Evolutionary conservation across 345 rosid genomes (phyloP).

Genomic region (Clausena lansium): DNA sequence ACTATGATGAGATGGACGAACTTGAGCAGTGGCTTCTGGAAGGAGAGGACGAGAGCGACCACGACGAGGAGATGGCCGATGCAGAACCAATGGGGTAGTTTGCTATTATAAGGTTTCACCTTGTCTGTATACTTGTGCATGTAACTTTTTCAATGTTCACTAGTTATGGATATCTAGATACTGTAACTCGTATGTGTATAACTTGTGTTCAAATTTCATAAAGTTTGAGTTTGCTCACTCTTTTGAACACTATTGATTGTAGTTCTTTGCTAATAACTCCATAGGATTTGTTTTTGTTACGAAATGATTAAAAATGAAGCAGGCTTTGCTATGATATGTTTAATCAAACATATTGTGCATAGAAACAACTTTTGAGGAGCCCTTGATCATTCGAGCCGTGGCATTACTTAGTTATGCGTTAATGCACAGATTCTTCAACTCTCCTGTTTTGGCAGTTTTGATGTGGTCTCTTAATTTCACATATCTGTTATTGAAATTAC

Average conservation of each 20-base stretch:
- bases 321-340: too few relatives aligned
- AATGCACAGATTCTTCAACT: too few relatives aligned
- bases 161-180: neutral
- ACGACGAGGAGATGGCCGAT: slow-evolving; percentile 37
- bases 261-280: too few relatives aligned
- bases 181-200: neutral
- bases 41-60: slow-evolving; percentile 30
- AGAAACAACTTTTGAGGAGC: too few relatives aligned
- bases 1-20: slow-evolving; percentile 52
- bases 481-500: too few relatives aligned
- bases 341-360: too few relatives aligned
- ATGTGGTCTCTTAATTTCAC: too few relatives aligned
- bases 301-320: too few relatives aligned
- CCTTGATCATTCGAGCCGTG: rapidly evolving
- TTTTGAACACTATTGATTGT: too few relatives aligned
- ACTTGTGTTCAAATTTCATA: neutral
- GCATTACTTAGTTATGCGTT: too few relatives aligned
- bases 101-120: neutral
- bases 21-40: slow-evolving; percentile 53
- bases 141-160: neutral
- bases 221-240: neutral
- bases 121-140: neutral
- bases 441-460: too few relatives aligned
- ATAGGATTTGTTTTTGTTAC: too few relatives aligned
- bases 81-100: slow-evolving; percentile 15